Evolutionary conservation across 169 alveolate genomes (phyloP).

Genomic region (Blepharisma undulans): DNA sequence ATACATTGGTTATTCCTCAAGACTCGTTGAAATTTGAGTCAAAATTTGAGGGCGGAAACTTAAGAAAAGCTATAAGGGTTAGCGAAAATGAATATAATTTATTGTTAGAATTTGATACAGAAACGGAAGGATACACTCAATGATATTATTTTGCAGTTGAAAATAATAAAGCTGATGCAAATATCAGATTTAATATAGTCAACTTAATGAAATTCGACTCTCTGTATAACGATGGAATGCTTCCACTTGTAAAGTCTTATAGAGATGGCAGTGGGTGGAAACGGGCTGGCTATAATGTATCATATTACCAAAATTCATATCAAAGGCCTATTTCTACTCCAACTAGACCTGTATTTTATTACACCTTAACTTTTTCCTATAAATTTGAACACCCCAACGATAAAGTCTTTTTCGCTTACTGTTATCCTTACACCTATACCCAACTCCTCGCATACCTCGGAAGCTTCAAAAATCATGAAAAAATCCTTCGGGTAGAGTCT

Average conservation of each 20-base stretch:
- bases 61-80: slow-evolving; percentile 57
- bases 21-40: slow-evolving; percentile 59
- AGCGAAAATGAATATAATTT: slow-evolving; percentile 66
- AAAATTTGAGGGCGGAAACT: slow-evolving; percentile 73
- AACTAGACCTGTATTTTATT: slow-evolving; percentile 27
- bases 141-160: slow-evolving; percentile 88
- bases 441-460: slow-evolving; percentile 55
- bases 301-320: slow-evolving; percentile 55
- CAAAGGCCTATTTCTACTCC: slow-evolving; percentile 38
- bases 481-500: background rate
- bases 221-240: slow-evolving; percentile 85
- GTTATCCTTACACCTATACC: slow-evolving; percentile 84
- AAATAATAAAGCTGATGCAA: slow-evolving; percentile 49
- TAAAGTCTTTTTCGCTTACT: slow-evolving; percentile 81
- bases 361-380: slow-evolving; percentile 45
- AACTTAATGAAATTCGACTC: slow-evolving; percentile 78
- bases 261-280: slow-evolving; percentile 61
- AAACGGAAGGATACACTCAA: slow-evolving; percentile 88
- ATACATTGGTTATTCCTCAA: background rate
- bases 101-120: slow-evolving; percentile 79
- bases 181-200: slow-evolving; percentile 67
- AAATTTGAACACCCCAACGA: slow-evolving; percentile 67
- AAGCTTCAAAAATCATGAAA: slow-evolving; percentile 39
- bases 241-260: slow-evolving; percentile 63
- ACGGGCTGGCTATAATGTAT: slow-evolving; percentile 58